phyloP scores from a whole-genome alignment of 495 filamentous ascomycete genomes.

The Xylona heveae region DNA sequence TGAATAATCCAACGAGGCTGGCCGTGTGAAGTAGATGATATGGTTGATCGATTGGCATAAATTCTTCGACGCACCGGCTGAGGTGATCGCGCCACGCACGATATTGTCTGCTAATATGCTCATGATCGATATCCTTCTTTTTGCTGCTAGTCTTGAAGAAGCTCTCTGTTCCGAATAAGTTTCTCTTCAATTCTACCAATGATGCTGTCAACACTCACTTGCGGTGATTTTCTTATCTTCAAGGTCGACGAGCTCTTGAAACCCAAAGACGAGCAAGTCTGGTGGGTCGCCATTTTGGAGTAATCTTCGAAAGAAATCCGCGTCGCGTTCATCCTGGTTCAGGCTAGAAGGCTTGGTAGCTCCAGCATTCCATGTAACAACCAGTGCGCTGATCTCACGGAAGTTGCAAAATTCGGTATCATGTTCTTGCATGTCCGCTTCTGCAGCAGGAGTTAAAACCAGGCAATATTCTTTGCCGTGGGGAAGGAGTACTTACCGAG shows the following conservation, averaged over 20 bases:
- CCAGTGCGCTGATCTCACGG: conserved; percentile 50
- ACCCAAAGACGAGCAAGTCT: conserved; percentile 88
- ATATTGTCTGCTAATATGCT: conserved; percentile 94
- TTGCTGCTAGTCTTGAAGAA: conserved; percentile 47
- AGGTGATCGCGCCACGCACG: conserved; percentile 88
- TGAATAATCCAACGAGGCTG: conserved; percentile 84
- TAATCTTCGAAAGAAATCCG: conserved; percentile 54
- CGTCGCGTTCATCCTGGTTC: conserved; percentile 35
- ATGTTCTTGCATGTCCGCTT: conserved; percentile 61
- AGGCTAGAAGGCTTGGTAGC: conserved; percentile 72
- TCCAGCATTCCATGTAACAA: conserved; percentile 94
- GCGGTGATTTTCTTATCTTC: conserved; percentile 94
- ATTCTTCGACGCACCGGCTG: conserved; percentile 54
- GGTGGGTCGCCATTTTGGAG: conserved; percentile 50
- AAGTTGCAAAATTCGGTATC: conserved; percentile 72
- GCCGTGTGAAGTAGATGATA: conserved; percentile 77
- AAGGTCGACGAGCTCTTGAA: conserved; percentile 90
- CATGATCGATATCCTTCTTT: conserved; percentile 70
- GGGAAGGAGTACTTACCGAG: conserved; percentile 29
- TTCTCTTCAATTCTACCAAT: conserved; percentile 1
- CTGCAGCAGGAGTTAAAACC: conserved; percentile 21
- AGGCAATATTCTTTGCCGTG: neutral
- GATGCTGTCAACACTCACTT: conserved; percentile 28
- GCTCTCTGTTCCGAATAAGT: conserved; percentile 19
- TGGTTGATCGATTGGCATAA: conserved; percentile 54